These are phyloP conservation scores for Hyphopichia homilentoma DNA, from an alignment of 805 yeast species.

Conservation along the genomic window DNA sequence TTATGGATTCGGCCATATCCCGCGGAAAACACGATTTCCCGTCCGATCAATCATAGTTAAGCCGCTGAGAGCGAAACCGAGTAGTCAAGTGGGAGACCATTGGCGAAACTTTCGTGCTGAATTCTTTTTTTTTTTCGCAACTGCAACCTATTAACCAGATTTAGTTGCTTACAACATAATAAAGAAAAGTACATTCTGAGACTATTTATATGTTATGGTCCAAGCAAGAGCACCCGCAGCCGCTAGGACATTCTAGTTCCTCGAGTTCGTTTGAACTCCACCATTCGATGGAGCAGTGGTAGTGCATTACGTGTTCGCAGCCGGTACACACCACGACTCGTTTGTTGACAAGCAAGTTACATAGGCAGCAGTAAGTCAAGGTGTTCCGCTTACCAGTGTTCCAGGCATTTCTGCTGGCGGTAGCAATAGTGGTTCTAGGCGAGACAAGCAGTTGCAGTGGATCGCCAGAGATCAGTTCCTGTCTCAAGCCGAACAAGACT, in stretches of 20 bases:
- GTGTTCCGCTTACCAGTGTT: conserved; percentile 18
- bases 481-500: conserved; percentile 29
- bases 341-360: conserved; percentile 58
- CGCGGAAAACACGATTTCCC: no score
- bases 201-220: conserved; percentile 12
- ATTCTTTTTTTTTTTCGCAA: no score
- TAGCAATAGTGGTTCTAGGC: conserved; percentile 19
- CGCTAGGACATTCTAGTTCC: conserved; percentile 64
- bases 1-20: no score
- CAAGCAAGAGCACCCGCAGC: conserved; percentile 79
- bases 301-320: conserved; percentile 79
- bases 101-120: no score
- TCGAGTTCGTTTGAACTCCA: conserved; percentile 45
- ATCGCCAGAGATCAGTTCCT: conserved; percentile 10
- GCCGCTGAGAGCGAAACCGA: no score
- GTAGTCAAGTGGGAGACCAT: no score
- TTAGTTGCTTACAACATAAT: no score
- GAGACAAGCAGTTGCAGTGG: conserved; percentile 20
- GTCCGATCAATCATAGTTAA: no score
- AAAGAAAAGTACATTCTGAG: no score
- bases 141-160: no score
- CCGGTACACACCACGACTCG: conserved; percentile 62
- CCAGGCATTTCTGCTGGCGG: conserved; percentile 28
- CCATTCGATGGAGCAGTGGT: conserved; percentile 78
- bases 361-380: conserved; percentile 55